Conservation (phyloP, 139 green algal species). For the Picochlorum sp. region DNA sequence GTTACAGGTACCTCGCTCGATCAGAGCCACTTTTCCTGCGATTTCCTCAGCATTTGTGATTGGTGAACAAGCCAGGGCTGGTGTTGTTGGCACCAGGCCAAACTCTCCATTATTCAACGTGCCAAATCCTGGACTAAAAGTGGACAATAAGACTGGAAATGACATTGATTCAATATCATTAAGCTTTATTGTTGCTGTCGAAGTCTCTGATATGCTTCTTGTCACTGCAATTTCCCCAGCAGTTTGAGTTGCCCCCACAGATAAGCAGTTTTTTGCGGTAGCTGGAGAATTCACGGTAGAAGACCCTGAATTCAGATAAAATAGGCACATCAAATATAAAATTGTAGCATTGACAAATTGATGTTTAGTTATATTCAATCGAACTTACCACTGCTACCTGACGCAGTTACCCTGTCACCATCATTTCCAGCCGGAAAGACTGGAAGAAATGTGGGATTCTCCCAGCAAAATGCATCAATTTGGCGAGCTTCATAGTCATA, state of each 20-base stretch:
- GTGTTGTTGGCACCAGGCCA: slow-evolving; percentile 8
- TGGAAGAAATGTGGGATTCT: slow-evolving; percentile 31
- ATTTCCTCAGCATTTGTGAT: slow-evolving; percentile 18
- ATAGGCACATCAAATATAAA: no score
- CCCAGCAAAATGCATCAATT: slow-evolving; percentile 24
- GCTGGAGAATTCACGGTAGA: slow-evolving; percentile 65
- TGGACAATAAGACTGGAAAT: slow-evolving; percentile 17
- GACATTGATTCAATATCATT: background rate
- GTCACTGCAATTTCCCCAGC: background rate
- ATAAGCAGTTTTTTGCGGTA: slow-evolving; percentile 71
- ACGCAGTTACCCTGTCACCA: slow-evolving; percentile 2
- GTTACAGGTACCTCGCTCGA: slow-evolving; percentile 48
- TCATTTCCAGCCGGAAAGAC: slow-evolving; percentile 39
- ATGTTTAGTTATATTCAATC: no score
- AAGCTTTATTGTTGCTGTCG: background rate
- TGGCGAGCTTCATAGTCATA: slow-evolving; percentile 57
- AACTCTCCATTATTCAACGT: background rate
- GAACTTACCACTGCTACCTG: background rate
- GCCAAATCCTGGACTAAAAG: slow-evolving; percentile 8
- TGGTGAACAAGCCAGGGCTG: slow-evolving; percentile 19
- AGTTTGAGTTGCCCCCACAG: slow-evolving; percentile 60
- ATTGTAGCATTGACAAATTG: no score
- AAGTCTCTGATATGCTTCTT: background rate
- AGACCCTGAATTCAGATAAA: no score
- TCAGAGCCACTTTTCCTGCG: slow-evolving; percentile 39